phyloP scores from a whole-genome alignment of 305 asterid species.

The Fraxinus paxiana region DNA sequence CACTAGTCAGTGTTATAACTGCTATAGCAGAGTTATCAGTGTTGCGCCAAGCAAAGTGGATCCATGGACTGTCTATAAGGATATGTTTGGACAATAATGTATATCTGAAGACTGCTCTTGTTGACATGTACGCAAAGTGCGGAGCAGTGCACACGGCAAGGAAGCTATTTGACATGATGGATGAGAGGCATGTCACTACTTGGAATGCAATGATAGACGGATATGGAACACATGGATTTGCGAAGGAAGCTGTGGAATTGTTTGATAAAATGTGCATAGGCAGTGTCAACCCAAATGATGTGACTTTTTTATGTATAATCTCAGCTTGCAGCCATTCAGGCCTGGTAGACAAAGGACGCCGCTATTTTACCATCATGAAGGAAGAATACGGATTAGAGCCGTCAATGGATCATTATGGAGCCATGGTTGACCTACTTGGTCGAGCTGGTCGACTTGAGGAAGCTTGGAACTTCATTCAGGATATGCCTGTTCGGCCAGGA shows the following conservation, averaged over 20 bases:
- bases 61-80: conserved; percentile 64
- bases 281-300: conserved; percentile 46
- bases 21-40: conserved; percentile 83
- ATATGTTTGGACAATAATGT: conserved; percentile 47
- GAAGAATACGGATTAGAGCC: conserved; percentile 60
- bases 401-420: conserved; percentile 86
- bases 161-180: conserved; percentile 58
- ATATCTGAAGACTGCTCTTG: conserved; percentile 75
- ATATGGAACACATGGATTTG: conserved; percentile 89
- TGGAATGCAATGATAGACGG: conserved; percentile 99
- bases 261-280: conserved; percentile 65
- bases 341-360: conserved; percentile 57
- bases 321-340: conserved; percentile 98
- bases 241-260: conserved; percentile 57
- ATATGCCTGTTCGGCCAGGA: conserved; percentile 69
- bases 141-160: conserved; percentile 75
- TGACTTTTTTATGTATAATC: conserved; percentile 76
- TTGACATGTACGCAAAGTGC: conserved; percentile 91
- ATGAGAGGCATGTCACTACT: conserved; percentile 67
- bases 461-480: conserved; percentile 79
- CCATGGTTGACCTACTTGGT: conserved; percentile 90
- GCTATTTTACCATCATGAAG: conserved; percentile 57
- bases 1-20: conserved; percentile 73
- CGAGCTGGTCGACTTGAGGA: conserved; percentile 72
- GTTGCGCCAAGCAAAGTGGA: conserved; percentile 79